Percentiles rank a stretch among this genome's conserved stretches.
phyloP scores from a whole-genome alignment of 352 stramenopile species.

The Pythium sukuiense region DNA sequence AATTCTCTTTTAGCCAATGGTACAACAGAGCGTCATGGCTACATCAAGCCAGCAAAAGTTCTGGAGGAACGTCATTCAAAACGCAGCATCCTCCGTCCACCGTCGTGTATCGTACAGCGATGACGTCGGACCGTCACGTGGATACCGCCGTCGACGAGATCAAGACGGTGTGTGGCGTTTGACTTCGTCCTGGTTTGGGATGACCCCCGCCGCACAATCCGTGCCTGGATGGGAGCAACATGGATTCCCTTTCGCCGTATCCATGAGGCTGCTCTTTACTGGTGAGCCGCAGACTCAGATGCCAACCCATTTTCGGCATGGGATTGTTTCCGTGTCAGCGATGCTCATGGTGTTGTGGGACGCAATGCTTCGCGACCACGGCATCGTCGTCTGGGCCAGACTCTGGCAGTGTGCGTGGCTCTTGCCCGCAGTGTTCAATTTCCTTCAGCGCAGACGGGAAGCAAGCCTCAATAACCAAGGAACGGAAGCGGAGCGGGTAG shows the following conservation, averaged over 20 bases:
- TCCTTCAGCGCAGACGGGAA: background rate
- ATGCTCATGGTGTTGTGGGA: background rate
- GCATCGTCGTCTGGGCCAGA: background rate
- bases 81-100: too few relatives aligned
- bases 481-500: slow-evolving; percentile 4
- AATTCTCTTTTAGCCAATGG: background rate
- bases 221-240: background rate
- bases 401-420: background rate
- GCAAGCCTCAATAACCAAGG: slow-evolving; percentile 5
- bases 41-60: background rate
- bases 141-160: background rate
- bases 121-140: too few relatives aligned
- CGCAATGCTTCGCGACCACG: background rate
- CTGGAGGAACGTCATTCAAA: background rate
- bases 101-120: too few relatives aligned
- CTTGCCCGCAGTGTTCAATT: slow-evolving; percentile 6
- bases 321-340: background rate
- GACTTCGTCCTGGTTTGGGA: background rate
- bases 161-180: background rate
- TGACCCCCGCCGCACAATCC: background rate
- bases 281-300: background rate
- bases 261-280: background rate
- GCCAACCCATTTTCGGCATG: background rate
- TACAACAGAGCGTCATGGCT: background rate
- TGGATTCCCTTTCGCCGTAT: background rate